Conservation (phyloP, 2,329 filamentous ascomycete genomes). For the Talaromyces sp. region DNA sequence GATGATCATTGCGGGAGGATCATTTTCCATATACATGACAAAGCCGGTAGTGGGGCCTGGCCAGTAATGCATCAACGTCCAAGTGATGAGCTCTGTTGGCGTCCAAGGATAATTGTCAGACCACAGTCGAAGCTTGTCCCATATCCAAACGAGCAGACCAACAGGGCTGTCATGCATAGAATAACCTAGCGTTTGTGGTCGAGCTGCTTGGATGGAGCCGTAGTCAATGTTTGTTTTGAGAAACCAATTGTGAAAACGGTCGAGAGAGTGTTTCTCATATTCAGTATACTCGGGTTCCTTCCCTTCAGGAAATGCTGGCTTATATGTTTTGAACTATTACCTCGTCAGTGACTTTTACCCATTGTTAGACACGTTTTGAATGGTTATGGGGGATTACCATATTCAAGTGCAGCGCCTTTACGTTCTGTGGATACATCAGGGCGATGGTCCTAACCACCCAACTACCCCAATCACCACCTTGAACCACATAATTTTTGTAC, state of each 20-base stretch:
- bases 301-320: slow-evolving; percentile 3
- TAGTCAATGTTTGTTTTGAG: slow-evolving; percentile 10
- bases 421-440: slow-evolving; percentile 15
- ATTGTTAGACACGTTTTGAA: neutral
- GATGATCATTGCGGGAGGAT: slow-evolving; percentile 3
- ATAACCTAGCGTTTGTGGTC: slow-evolving; percentile 18
- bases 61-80: slow-evolving; percentile 25
- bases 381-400: neutral
- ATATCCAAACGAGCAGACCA: slow-evolving; percentile 23
- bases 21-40: slow-evolving; percentile 14
- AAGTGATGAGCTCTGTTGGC: slow-evolving; percentile 18
- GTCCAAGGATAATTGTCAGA: slow-evolving; percentile 17
- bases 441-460: slow-evolving; percentile 19
- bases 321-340: slow-evolving; percentile 16
- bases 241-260: slow-evolving; percentile 8
- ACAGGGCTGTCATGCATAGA: slow-evolving; percentile 21
- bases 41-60: slow-evolving; percentile 14
- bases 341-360: neutral
- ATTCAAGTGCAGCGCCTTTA: slow-evolving; percentile 14
- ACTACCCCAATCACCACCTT: slow-evolving; percentile 12
- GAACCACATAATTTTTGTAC: neutral
- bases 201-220: slow-evolving; percentile 13
- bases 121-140: slow-evolving; percentile 17
- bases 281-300: slow-evolving; percentile 9
- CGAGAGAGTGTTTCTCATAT: slow-evolving; percentile 13